Conservation (phyloP, 2,329 filamentous ascomycete species). For the Aspergillus novoparasiticus region DNA sequence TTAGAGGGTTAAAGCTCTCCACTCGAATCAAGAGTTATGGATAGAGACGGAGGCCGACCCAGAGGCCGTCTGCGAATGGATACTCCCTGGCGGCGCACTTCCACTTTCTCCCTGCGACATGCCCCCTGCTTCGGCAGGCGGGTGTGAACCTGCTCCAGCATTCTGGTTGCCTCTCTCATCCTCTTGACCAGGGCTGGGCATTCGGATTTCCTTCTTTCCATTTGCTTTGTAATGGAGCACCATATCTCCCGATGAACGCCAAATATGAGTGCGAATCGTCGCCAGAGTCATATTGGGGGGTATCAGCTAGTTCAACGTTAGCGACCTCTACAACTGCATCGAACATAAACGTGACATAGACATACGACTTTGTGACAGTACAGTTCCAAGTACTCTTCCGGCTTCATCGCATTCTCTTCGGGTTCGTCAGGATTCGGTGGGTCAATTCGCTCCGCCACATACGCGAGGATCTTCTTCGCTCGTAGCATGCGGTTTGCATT, state of each 20-base stretch:
- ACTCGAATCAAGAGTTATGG: conserved; percentile 17
- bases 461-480: conserved; percentile 89
- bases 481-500: conserved; percentile 97
- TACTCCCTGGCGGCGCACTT: conserved; percentile 29
- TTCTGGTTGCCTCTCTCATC: conserved; percentile 20
- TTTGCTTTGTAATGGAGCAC: conserved; percentile 89
- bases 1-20: background rate
- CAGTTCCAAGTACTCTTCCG: conserved; percentile 91
- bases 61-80: conserved; percentile 35
- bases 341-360: conserved; percentile 50
- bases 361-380: conserved; percentile 91
- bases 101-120: conserved; percentile 24
- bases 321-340: background rate
- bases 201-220: conserved; percentile 65
- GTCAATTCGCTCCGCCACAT: conserved; percentile 91
- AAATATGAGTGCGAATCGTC: conserved; percentile 86
- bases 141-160: conserved; percentile 12
- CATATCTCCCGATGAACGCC: conserved; percentile 94
- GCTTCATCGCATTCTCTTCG: conserved; percentile 65
- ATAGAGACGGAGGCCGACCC: conserved; percentile 29
- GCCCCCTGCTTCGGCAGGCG: conserved; percentile 11
- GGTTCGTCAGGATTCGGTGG: conserved; percentile 61
- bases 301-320: conserved; percentile 46
- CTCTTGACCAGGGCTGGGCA: conserved; percentile 23
- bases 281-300: conserved; percentile 88